phyloP scores from a whole-genome alignment of 2,329 filamentous ascomycete species.

The Pseudogymnoascus verrucosus region DNA sequence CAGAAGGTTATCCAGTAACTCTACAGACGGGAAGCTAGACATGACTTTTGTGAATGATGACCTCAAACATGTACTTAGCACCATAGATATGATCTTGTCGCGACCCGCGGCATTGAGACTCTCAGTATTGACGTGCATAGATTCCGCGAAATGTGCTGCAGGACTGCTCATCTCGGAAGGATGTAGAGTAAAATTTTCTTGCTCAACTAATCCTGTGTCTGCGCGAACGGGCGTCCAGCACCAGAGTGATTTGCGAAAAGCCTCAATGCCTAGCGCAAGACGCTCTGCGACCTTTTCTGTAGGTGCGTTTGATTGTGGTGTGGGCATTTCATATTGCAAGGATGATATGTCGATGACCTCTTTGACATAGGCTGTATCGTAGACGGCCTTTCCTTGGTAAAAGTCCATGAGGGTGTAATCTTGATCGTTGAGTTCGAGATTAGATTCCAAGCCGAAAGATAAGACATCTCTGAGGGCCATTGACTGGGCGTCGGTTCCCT shows the following conservation, averaged over 20 bases:
- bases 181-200: not conserved
- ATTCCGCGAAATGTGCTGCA: not conserved
- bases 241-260: not conserved
- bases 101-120: not conserved
- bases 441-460: constrained; percentile 15
- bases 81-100: constrained; percentile 19
- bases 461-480: constrained; percentile 13
- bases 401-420: constrained; percentile 15
- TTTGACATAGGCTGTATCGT: not conserved
- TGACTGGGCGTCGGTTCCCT: not conserved
- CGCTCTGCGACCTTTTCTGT: not conserved
- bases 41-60: constrained; percentile 10
- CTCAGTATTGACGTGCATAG: not conserved
- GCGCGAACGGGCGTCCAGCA: not conserved
- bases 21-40: constrained; percentile 18
- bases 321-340: not conserved
- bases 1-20: constrained; percentile 16
- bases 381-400: constrained; percentile 2
- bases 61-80: constrained; percentile 12
- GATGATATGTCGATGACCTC: not conserved
- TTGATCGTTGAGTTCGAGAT: constrained; percentile 15
- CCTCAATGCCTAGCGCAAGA: not conserved
- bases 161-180: not conserved
- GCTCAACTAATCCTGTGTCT: not conserved
- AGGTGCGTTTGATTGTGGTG: not conserved